Percentiles rank a stretch among this genome's conserved stretches.
These are phyloP conservation scores for Papiliotrema flavescens DNA, from an alignment of 1,284 basidiomycete genomes.

Conservation along the genomic window DNA sequence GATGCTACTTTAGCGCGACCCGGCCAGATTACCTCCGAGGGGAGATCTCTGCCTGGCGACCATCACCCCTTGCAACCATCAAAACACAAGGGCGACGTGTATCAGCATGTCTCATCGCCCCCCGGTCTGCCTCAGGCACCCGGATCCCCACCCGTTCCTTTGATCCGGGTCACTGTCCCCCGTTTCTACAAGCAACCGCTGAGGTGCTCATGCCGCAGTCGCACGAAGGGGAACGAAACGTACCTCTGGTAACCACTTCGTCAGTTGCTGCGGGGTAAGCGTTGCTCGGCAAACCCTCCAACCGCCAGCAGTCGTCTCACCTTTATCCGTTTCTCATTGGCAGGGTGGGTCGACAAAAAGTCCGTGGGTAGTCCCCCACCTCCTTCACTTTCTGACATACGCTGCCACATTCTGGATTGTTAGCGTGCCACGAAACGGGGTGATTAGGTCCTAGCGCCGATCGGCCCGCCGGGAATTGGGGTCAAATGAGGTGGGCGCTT, in stretches of 20 bases:
- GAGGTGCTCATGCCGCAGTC: too few species aligned
- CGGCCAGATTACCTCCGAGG: too few species aligned
- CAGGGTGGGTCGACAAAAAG: conserved; percentile 65
- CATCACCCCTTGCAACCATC: not conserved
- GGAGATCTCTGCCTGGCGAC: too few species aligned
- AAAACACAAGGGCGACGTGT: not conserved
- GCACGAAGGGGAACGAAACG: not conserved
- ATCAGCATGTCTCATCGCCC: not conserved
- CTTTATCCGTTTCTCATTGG: conserved; percentile 64
- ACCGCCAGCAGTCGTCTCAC: conserved; percentile 48
- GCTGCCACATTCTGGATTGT: conserved; percentile 61
- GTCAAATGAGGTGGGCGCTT: conserved; percentile 1
- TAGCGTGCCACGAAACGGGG: not conserved
- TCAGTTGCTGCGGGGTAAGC: conserved; percentile 21
- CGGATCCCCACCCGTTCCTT: too few species aligned
- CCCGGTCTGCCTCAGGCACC: too few species aligned
- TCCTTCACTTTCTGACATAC: conserved; percentile 58
- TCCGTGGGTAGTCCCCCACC: conserved; percentile 33
- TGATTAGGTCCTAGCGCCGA: conserved; percentile 4
- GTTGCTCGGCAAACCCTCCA: not conserved
- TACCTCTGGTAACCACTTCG: conserved; percentile 41
- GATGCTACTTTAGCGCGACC: too few species aligned
- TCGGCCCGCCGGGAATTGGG: not conserved
- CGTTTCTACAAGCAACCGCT: too few species aligned
- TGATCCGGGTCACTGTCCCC: too few species aligned